Conservation (phyloP, 2,329 filamentous ascomycete genomes). For the Epichloe hybrida region DNA sequence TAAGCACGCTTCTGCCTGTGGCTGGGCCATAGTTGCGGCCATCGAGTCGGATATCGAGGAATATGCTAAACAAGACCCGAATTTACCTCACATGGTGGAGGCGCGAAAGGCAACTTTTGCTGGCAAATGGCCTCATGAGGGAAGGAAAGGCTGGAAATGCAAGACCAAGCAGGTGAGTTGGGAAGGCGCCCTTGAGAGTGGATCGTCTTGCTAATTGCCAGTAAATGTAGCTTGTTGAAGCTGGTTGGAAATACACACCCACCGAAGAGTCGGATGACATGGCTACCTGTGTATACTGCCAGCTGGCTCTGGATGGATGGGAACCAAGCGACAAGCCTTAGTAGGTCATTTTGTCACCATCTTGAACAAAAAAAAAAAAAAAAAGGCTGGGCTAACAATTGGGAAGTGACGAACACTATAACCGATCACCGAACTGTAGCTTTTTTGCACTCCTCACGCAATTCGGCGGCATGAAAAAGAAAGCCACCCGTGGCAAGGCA, state of each 20-base stretch:
- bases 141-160: slow-evolving; percentile 77
- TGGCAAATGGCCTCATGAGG: slow-evolving; percentile 79
- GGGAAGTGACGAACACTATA: slow-evolving; percentile 68
- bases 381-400: slow-evolving; percentile 11
- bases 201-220: slow-evolving; percentile 2
- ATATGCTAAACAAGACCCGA: slow-evolving; percentile 59
- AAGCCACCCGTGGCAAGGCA: slow-evolving; percentile 37
- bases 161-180: slow-evolving; percentile 66
- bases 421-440: slow-evolving; percentile 62
- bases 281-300: slow-evolving; percentile 83
- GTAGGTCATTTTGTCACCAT: slow-evolving; percentile 32
- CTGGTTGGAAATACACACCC: slow-evolving; percentile 90
- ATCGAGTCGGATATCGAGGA: slow-evolving; percentile 49
- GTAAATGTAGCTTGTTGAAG: slow-evolving; percentile 60
- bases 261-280: slow-evolving; percentile 74
- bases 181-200: background rate
- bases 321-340: slow-evolving; percentile 82
- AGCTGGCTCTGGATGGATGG: slow-evolving; percentile 84
- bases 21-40: slow-evolving; percentile 65
- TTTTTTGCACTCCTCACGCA: slow-evolving; percentile 63
- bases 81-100: slow-evolving; percentile 53
- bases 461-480: slow-evolving; percentile 40
- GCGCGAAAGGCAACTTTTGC: slow-evolving; percentile 75
- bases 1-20: slow-evolving; percentile 68
- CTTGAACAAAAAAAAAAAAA: background rate